Conservation (phyloP, 352 stramenopile genomes). For the Hyphochytrium catenoides region DNA sequence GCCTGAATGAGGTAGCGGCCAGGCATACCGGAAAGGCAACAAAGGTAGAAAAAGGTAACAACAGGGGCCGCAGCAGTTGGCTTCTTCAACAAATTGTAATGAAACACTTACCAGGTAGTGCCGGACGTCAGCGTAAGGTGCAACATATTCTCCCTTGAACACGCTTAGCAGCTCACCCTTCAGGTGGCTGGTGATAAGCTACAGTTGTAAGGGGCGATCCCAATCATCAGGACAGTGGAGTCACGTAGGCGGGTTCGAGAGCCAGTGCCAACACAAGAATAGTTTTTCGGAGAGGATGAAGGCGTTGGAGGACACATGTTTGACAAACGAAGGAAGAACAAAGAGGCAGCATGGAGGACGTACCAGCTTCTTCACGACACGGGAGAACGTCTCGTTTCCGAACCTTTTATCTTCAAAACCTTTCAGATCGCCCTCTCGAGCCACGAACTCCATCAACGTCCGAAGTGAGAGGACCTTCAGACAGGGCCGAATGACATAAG, state of each 20-base stretch:
- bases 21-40: no score
- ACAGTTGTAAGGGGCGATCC: neutral
- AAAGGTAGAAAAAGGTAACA: no score
- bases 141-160: conserved; percentile 59
- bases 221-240: neutral
- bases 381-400: conserved; percentile 55
- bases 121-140: conserved; percentile 52
- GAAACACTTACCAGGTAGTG: conserved; percentile 36
- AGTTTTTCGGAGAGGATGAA: no score
- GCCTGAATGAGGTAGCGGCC: no score
- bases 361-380: conserved; percentile 35
- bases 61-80: no score
- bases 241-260: no score
- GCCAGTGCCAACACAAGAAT: no score
- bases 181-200: conserved; percentile 25
- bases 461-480: conserved; percentile 26
- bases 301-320: no score
- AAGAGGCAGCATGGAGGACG: no score
- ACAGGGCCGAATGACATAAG: neutral
- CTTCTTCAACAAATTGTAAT: neutral
- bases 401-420: conserved; percentile 14
- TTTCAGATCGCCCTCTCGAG: conserved; percentile 28
- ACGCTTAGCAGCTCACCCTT: conserved; percentile 50
- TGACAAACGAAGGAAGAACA: no score
- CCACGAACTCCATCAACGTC: conserved; percentile 67